Evolutionary conservation across 176 grass and related monocot genomes (phyloP), one percentile per base, ranked within the genome.

Genomic region (Bromus sterilis): DNA sequence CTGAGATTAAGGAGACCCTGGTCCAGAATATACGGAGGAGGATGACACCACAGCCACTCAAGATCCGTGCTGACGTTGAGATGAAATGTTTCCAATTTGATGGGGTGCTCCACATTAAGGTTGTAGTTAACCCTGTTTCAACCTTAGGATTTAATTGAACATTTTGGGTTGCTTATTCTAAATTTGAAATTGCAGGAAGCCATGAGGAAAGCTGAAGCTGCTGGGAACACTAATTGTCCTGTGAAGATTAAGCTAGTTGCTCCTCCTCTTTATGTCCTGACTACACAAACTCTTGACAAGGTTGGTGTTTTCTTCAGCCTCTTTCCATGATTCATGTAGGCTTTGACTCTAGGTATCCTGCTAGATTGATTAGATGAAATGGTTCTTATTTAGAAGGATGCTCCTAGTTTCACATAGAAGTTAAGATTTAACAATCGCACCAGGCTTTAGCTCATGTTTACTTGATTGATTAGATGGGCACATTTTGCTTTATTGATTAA

Each of bases 1-100:
- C 84, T 15, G 94, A 97, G 70, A 87, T 93, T 42, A 97, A 97
- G 86, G 94, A 97, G 80, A 65, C 94, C 6, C 56, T 97, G 40
- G 88, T 97, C 20, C 91, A 93, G 75, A 97, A 97, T 59, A 97
- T 97, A 37, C 87, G 91, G 78, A 83, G 94, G 62, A 93, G 94
- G 63, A 97, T 97, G 94, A 97, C 94, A 34, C 94, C 94, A 1
- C 94, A 97, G 33, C 94, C 94, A 35, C 84, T 97, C 11, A 97
- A 97, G 87, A 97, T 97, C 31, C 94, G 94, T 76, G 91, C 91
- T 62, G 94, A 97, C 44, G 76, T 97, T 1, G 91, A 97, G 82
- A 97, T 97, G 86, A 97, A 90, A 70, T 97, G 94, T 68, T 97
- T 91, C 70, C 94, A 97, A 33, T 94, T 94, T 55, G 94, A 97